Evolutionary conservation across 148 eudicot genomes (phyloP), one percentile per base, ranked within the genome.

Genomic region (Vaccinium vitisidaea): DNA sequence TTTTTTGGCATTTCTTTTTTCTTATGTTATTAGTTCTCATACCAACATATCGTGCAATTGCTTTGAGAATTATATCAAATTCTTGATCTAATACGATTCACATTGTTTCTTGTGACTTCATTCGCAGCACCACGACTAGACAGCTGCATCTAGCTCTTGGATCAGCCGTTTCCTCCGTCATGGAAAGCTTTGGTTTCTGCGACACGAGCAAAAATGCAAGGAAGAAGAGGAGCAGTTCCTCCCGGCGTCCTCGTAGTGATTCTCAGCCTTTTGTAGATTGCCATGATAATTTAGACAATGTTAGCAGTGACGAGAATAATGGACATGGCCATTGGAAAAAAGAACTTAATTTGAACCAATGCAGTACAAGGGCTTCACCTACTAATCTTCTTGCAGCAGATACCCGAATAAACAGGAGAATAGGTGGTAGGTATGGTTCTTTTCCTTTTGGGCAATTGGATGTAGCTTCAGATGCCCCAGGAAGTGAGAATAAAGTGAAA

Each of bases 171-270:
- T 83, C 2, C 2, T 2, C 69, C 55, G n/a, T 15, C 56, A 83
- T 83, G 84, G 84, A 83, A 55, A 83, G 80, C 18, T 54, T 83
- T 83, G 80, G 79, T 19, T 83, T 83, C 14, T 21, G 70, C 6
- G 80, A 83, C 14, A 52, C 25, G 5, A 55, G 70, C 69, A 83
- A 50, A 32, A 73, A 86, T 74, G 84, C 61, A 52, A 80, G 85
- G 86, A 90, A 83, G 81, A 90, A 86, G 85, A 88, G 92, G 84
- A 90, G 92, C 61, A 69, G 82, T 82, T 55, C 80, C 3, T 71
- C 73, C 78, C 84, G 92, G 65, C 92, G 92, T 73, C 90, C 92
- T 52, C 90, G 86, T 75, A 65, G 80, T 83, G 87, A 88, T 81
- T 85, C 87, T 30, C 86, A 84, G 82, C 83, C 83, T 56, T 56